Percentiles rank a stretch among this genome's conserved stretches.
phyloP scores from a whole-genome alignment of 139 green algal genomes.

The Picochlorum sp. region DNA sequence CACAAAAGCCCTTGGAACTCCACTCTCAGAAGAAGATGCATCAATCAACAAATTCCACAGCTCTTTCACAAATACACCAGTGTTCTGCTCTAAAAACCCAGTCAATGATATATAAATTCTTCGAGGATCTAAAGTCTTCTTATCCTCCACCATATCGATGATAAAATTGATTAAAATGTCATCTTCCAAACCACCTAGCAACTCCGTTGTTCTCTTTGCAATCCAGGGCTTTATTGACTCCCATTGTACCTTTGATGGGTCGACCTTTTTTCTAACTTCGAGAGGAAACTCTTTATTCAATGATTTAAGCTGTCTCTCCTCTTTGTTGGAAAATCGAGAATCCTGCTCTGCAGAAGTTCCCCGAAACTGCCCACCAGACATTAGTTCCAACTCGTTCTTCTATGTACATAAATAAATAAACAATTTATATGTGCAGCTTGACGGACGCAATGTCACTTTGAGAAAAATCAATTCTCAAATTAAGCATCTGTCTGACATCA shows the following conservation, averaged over 20 bases:
- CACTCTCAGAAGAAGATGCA: slow-evolving; percentile 50
- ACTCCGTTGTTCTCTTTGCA: slow-evolving; percentile 79
- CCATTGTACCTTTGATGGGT: slow-evolving; percentile 77
- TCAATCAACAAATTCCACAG: slow-evolving; percentile 73
- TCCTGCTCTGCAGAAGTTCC: slow-evolving; percentile 51
- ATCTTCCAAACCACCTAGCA: slow-evolving; percentile 86
- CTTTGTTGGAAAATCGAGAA: slow-evolving; percentile 65
- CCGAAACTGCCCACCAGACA: slow-evolving; percentile 3
- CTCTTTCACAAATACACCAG: slow-evolving; percentile 85
- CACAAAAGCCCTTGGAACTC: slow-evolving; percentile 76
- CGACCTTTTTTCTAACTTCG: slow-evolving; percentile 68
- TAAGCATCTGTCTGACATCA: slow-evolving; percentile 64
- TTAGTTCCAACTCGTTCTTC: neutral
- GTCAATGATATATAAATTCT: slow-evolving; percentile 72
- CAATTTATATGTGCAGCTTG: neutral
- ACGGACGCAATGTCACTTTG: neutral
- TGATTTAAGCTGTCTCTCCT: slow-evolving; percentile 55
- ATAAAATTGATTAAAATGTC: slow-evolving; percentile 91
- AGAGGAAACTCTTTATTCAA: slow-evolving; percentile 60
- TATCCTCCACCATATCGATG: slow-evolving; percentile 75
- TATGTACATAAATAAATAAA: too few relatives aligned
- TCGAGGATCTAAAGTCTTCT: slow-evolving; percentile 58
- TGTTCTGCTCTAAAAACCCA: slow-evolving; percentile 88
- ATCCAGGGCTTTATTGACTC: slow-evolving; percentile 90
- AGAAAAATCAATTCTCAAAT: slow-evolving; percentile 66